A percentile compares a stretch with the other conserved stretches of the same genome.
Conservation (phyloP, 1,139 yeast genomes). For the Geotrichum bryndzae region DNA sequence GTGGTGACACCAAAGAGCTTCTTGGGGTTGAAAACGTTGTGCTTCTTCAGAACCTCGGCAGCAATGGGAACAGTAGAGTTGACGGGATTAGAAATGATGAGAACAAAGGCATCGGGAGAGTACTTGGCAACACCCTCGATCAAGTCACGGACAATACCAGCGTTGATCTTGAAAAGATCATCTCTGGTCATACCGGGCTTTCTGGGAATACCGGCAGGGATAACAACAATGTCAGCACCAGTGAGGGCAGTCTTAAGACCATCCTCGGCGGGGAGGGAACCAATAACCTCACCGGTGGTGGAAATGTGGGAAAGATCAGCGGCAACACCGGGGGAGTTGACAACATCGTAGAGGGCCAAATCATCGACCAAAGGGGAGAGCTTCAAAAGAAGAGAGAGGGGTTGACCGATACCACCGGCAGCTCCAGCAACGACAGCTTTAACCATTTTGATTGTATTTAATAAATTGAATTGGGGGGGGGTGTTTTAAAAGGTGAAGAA, state of each 20-base stretch:
- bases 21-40: conserved; percentile 67
- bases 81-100: conserved; percentile 89
- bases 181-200: conserved; percentile 99
- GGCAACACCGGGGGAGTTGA: conserved; percentile 81
- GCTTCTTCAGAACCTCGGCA: conserved; percentile 70
- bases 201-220: conserved; percentile 97
- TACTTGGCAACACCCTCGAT: conserved; percentile 70
- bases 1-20: conserved; percentile 90
- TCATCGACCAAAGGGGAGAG: conserved; percentile 51
- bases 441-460: conserved; percentile 13
- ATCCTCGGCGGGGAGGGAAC: conserved; percentile 60
- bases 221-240: conserved; percentile 71
- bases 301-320: conserved; percentile 88
- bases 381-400: conserved; percentile 64
- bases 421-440: conserved; percentile 41
- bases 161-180: conserved; percentile 88
- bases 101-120: conserved; percentile 69
- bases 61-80: conserved; percentile 94
- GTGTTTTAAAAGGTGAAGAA: background rate
- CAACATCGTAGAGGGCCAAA: conserved; percentile 70
- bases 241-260: conserved; percentile 55
- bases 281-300: conserved; percentile 65
- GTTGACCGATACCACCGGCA: conserved; percentile 61
- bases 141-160: conserved; percentile 78
- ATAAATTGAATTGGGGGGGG: background rate